Evolutionary conservation across 2,329 filamentous ascomycete genomes (phyloP), one percentile per base, ranked within the genome.

Genomic region (Ramichloridium luteum): DNA sequence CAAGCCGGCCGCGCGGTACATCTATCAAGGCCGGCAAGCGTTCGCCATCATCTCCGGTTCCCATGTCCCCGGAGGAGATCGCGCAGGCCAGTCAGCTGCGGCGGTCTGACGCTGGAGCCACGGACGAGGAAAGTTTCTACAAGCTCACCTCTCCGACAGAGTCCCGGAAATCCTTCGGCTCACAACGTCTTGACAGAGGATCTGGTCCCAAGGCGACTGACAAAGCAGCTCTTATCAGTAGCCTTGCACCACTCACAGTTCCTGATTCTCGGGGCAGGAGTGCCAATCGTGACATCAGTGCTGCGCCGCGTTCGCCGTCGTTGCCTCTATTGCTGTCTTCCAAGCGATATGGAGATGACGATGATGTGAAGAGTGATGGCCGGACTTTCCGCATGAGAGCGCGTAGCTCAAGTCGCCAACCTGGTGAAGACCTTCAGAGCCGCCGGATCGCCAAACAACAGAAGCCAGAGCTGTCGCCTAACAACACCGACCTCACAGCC

Each of bases 11-110:
- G 72, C 78, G 42, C 78, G 80, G 25, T 74, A 81, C 35, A 81
- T 78, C 76, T 41, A 84, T 79, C 40, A 79, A 75, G 49, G 73
- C 80, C 12, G 72, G 76, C 9, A 93, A 93, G 58, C 70, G 81
- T 13, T 94, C 88, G 1, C 88, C 88, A 1, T 92, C 84, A 2
- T 94, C 88, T 0, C 88, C 88, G 0, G 70, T 93, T 2, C 84
- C 86, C 3, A 94, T 94, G 86, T 93, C 86, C 3, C 85, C 85
- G 0, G 83, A 93, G 46, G 85, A 94, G 47, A 58, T 62, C 12
- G 59, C 57, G 3, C 49, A 47, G 17, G 47, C 62, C 9, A 82
- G 37, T 16, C 49, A 58, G 30, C 50, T 53, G 27, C 64, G 62
- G 38, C 58, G 60, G 28, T 56, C 54, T 4, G 62, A 58, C 37